These are phyloP conservation scores for Mimosa bimucronata DNA, from an alignment of 306 rosid species.

Conservation along the genomic window DNA sequence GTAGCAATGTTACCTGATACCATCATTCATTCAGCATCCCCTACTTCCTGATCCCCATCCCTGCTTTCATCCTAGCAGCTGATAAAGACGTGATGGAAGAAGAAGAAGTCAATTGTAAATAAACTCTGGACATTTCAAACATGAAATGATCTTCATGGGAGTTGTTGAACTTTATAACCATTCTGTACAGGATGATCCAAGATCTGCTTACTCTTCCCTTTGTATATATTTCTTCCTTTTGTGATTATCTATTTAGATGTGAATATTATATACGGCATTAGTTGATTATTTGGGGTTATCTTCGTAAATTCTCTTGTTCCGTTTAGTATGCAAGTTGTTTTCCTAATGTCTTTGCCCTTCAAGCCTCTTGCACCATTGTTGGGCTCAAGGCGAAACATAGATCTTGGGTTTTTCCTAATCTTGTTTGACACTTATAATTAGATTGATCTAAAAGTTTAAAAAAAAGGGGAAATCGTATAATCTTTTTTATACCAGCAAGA, in stretches of 20 bases:
- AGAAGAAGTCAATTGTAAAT: constrained; percentile 75
- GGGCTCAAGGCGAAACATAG: no score
- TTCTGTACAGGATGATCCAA: constrained; percentile 65
- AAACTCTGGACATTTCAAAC: constrained; percentile 45
- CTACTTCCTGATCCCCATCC: constrained; percentile 94
- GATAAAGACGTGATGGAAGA: constrained; percentile 86
- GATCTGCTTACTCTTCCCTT: constrained; percentile 45
- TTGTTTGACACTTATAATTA: no score
- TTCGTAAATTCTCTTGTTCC: not conserved
- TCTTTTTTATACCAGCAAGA: no score
- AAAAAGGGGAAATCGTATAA: no score
- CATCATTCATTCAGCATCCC: constrained; percentile 80
- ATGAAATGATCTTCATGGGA: constrained; percentile 52
- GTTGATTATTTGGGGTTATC: constrained; percentile 19
- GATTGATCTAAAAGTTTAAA: no score
- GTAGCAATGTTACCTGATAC: constrained; percentile 97
- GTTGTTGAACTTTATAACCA: constrained; percentile 49
- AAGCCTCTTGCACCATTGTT: not conserved
- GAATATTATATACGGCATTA: constrained; percentile 48
- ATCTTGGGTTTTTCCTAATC: no score
- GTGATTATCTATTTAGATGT: constrained; percentile 40
- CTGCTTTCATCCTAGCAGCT: constrained; percentile 66
- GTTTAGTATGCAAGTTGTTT: not conserved
- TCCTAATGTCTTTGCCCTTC: not conserved
- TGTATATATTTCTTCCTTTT: constrained; percentile 50